Conservation (phyloP, 1,139 yeast species). For the Meyerozyma athensensis region DNA sequence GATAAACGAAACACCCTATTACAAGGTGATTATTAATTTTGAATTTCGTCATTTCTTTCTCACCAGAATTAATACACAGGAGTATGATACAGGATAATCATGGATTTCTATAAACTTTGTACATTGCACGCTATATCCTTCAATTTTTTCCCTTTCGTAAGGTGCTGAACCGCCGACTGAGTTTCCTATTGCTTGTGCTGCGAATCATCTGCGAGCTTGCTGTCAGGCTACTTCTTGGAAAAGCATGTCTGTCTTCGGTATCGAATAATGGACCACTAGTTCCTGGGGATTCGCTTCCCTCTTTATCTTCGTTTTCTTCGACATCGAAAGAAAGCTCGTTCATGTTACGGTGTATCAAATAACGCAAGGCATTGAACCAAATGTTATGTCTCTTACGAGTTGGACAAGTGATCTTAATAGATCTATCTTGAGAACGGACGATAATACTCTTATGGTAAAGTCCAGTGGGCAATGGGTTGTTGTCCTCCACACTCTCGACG, state of each 20-base stretch:
- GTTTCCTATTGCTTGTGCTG: not conserved
- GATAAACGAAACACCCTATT: slow-evolving; percentile 2
- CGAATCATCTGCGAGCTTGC: not conserved
- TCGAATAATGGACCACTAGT: slow-evolving; percentile 2
- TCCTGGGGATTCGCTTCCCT: slow-evolving; percentile 5
- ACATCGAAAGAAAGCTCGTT: slow-evolving; percentile 53
- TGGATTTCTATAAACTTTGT: not conserved
- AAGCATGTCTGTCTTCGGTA: slow-evolving; percentile 5
- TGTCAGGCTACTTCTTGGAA: slow-evolving; percentile 3
- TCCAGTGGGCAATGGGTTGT: slow-evolving; percentile 88
- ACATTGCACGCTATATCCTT: not conserved
- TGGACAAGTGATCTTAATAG: slow-evolving; percentile 80
- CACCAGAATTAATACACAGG: not conserved
- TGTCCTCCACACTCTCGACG: slow-evolving; percentile 77
- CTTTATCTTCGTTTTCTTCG: slow-evolving; percentile 9
- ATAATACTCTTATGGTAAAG: slow-evolving; percentile 80
- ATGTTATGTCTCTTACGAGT: slow-evolving; percentile 84
- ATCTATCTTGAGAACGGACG: slow-evolving; percentile 64
- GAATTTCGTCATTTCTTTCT: not conserved
- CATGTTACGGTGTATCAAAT: slow-evolving; percentile 64
- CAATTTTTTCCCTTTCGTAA: not conserved
- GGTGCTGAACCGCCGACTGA: slow-evolving; percentile 2
- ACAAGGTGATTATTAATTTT: slow-evolving; percentile 3
- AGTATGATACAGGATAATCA: not conserved
- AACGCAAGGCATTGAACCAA: slow-evolving; percentile 84